Evolutionary conservation across 169 alveolate genomes (phyloP), one percentile per base, ranked within the genome.

Genomic region (Eimeria mitis): DNA sequence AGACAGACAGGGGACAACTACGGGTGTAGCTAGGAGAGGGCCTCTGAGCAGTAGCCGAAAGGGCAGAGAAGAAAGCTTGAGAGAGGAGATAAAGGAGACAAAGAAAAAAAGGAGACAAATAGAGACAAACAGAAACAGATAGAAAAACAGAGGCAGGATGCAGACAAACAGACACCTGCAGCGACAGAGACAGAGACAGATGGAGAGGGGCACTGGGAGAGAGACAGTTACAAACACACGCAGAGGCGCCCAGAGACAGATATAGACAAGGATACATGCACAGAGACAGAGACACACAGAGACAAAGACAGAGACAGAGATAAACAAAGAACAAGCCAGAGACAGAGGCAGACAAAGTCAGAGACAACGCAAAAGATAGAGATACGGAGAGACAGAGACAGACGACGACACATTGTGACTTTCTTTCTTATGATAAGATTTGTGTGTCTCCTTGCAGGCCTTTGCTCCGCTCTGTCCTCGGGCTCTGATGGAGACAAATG

Each of bases 281-380:
- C 37, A 68, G 49, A 68, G 61, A 34, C 13, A 44, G 47, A 28
- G 14, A 13, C 2, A 16, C 11, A 90, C 81, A 34, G 16, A 19
- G 56, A 56, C 44, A 7, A 83, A 40, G 11, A 89, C 52, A 89
- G 52, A 70, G 70, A 52, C 79, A 54, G 61, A 90, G 8, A 90
- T 83, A 54, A 54, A 49, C 19, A 89, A 8, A 54, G 79, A 76
- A 25, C 31, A 11, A 49, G 37, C 56, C 44, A 49, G 34, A n/a
- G 63, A 44, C 8, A 61, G 56, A 11, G 49, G 21, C 70, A 40
- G 25, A n/a, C 28, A 49, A 44, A 5, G 25, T 42, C 25, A 25
- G 25, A 8, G 47, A 34, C 25, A 37, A 8, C n/a, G n/a, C n/a
- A n/a, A n/a, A n/a, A n/a, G n/a, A n/a, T n/a, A n/a, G n/a, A n/a